Evolutionary conservation across 768 basidiomycete genomes (phyloP).

Genomic region (Agaricus bisporus): DNA sequence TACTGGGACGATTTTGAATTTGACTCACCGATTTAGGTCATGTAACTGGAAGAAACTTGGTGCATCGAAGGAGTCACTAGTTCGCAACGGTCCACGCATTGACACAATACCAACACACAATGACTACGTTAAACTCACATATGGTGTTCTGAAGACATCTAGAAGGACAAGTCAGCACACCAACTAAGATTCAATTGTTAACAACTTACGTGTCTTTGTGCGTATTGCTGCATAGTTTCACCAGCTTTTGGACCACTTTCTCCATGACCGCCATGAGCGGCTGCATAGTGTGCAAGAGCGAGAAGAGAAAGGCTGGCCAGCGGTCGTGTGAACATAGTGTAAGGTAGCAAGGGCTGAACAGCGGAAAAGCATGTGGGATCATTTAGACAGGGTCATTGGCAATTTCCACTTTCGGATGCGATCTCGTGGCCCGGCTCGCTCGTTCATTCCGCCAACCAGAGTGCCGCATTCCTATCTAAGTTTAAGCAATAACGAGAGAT

Average conservation of each 20-base stretch:
- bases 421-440: not conserved
- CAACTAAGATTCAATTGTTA: not conserved
- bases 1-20: not conserved
- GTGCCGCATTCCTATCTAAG: not conserved
- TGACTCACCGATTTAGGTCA: slow-evolving; percentile 74
- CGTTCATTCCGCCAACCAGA: not conserved
- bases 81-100: not conserved
- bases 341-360: not conserved
- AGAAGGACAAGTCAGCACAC: slow-evolving; percentile 8
- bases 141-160: slow-evolving; percentile 91
- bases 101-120: not conserved
- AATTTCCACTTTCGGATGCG: not conserved
- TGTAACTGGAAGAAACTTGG: slow-evolving; percentile 94
- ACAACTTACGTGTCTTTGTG: slow-evolving; percentile 79
- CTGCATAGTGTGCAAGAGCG: slow-evolving; percentile 22
- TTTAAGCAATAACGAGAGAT: not conserved
- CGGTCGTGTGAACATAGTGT: slow-evolving; percentile 43
- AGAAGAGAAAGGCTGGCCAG: slow-evolving; percentile 33
- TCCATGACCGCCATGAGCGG: slow-evolving; percentile 59
- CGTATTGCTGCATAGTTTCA: slow-evolving; percentile 78
- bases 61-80: slow-evolving; percentile 75
- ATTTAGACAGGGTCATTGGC: not conserved
- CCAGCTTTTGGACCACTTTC: slow-evolving; percentile 40
- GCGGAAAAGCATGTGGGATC: slow-evolving; percentile 2
- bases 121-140: slow-evolving; percentile 41